Evolutionary conservation across 108 stramenopile species (phyloP), one percentile per base, ranked within the genome.

Genomic region (Nitzschia sp.): DNA sequence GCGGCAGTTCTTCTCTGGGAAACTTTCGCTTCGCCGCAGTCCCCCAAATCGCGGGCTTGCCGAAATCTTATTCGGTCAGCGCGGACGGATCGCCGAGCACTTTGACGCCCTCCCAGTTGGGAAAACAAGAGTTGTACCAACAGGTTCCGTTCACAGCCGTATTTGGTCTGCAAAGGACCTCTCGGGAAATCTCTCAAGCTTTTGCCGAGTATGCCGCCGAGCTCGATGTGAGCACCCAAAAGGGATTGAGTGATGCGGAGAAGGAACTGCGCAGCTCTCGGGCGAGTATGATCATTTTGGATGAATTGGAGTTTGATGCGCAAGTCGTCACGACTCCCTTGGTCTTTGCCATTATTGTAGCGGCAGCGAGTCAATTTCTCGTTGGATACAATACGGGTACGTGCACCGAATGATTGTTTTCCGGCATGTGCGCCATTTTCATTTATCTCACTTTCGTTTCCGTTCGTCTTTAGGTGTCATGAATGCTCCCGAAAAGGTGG

Each of bases 141-240:
- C 82, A 83, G 44, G 63, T 95, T 60, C 93, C 93, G 34, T 95
- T 90, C 76, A 70, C 74, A 8, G 89, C 93, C 53, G 82, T 95
- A 16, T 80, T 88, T 73, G 93, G 93, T 47, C 63, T 95, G 63
- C 93, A 95, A 64, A 75, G 58, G 28, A 84, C 76, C 61, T 85
- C 88, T 58, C 83, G 86, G 36, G 74, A 53, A 41, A 68, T 89
- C 45, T 80, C 84, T 1, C 53, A 80, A 47, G 85, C 89, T 11
- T 91, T 90, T 69, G 86, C 89, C n/a, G 63, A 34, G 23, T 92
- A 85, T 75, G 92, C 92, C 15, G 92, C 92, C 16, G 87, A 88
- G 44, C 57, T 93, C 62, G 92, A 93, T 70, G 78, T 80, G 0
- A 46, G 75, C 34, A 66, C 58, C 32, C 67, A 63, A 44, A 23